phyloP scores from a whole-genome alignment of 179 eudicot genomes.

The Silene noctiflora region DNA sequence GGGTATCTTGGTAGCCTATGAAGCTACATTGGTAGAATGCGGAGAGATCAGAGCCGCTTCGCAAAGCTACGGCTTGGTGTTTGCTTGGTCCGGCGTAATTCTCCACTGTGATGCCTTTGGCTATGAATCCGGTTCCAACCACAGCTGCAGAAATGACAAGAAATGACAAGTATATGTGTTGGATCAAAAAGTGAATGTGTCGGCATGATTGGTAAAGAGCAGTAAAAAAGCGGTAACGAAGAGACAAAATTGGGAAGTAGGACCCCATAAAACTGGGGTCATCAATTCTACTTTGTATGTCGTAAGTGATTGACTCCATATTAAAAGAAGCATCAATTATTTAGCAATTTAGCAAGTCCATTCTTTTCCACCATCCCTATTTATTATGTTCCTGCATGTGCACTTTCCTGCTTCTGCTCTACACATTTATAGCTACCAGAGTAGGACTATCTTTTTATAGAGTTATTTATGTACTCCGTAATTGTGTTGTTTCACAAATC shows the following conservation, averaged over 20 bases:
- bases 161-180: no score
- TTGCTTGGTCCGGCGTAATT: constrained; percentile 38
- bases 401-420: no score
- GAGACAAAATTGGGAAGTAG: background rate
- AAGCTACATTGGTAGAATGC: constrained; percentile 46
- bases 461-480: no score
- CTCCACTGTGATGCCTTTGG: constrained; percentile 43
- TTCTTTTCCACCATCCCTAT: no score
- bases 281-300: no score
- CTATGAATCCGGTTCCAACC: constrained; percentile 41
- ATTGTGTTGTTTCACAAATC: no score
- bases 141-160: constrained; percentile 32
- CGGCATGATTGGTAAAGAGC: background rate
- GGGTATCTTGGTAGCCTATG: constrained; percentile 43
- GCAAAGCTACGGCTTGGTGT: constrained; percentile 44
- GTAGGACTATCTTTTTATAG: no score
- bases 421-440: no score
- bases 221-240: background rate
- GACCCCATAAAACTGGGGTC: background rate
- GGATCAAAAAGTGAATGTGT: background rate
- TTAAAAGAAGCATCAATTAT: background rate
- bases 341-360: no score
- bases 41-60: constrained; percentile 34
- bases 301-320: no score
- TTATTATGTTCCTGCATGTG: no score